Base-by-base conservation (phyloP, 2,329 filamentous ascomycete genomes). In the Colletotrichum magnum region DNA sequence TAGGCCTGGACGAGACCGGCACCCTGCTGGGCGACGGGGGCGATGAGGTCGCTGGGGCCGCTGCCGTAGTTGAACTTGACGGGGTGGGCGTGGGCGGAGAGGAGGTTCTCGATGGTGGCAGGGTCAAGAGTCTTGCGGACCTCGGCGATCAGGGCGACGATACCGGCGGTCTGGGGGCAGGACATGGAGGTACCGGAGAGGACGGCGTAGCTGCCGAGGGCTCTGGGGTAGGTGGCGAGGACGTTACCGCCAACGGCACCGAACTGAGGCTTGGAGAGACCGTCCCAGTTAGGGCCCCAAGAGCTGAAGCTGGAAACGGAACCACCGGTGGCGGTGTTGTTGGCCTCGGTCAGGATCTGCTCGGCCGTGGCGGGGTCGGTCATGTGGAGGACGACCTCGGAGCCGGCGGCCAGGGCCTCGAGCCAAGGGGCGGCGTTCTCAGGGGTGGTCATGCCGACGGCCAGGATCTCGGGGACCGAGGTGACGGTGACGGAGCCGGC, bases 251-350 rank as follows among this genome's bases (percentile, higher is more conserved):
- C 88, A 3, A 87, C 85, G 1, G 86, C 81, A n/a, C 83, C 85
- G 50, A 89, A 77, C 72, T 89, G 83, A 0, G 88, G 88, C 76
- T 88, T 89, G 56, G 87, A 77, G 53, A 86, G 83, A 71, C 88
- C 80, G 73, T 91, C 88, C 76, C 84, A 90, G 3, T 85, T 88
- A 2, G 89, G 89, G 7, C 89, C 89, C 89, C 88, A 91, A 6
- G 84, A 86, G 50, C 86, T 88, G 75, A 81, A 90, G 5, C 77
- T 77, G 73, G 85, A 88, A 41, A 86, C 75, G 53, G 83, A 86
- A 6, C 89, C 89, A 1, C 85, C 87, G 0, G 84, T 85, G 0
- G 72, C 58, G 1, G 76, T 78, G 77, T 88, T 88, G 58, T 72
- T 45, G 41, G 73, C 68, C 52, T 78, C 72, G 36, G 73, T 69